Evolutionary conservation across 306 rosid genomes (phyloP), one percentile per base, ranked within the genome.

Genomic region (Purshia tridentata): DNA sequence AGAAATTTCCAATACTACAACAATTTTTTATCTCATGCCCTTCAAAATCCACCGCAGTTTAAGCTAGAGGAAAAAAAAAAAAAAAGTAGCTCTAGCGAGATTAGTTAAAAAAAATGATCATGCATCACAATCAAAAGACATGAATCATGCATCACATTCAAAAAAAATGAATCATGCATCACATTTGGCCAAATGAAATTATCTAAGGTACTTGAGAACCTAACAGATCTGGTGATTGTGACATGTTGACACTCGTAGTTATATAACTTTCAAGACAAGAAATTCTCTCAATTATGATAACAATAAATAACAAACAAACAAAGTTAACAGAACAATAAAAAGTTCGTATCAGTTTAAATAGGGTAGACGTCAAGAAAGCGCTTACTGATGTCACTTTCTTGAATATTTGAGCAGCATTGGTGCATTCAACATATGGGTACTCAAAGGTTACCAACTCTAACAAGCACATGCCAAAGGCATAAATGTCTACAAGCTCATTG

Each of bases 381-480:
- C 86, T 91, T 84, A 95, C 98, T 58, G 97, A 88, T 76, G 93
- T 88, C 84, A 95, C 99, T 92, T 95, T 95, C 93, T 95, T 95
- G 87, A 73, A 95, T 73, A 95, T 95, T 87, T 95, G 99, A 84
- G 99, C 99, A 73, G 99, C 98, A 87, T 90, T 95, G 76, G 86
- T 39, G 82, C 99, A 95, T 87, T 95, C 99, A 41, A 75, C 72
- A 72, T 95, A 95, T 5, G 99, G 99, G 60, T 95, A 95, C 84
- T 95, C 96, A 47, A 95, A 80, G 1, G 98, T 95, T 75, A 91
- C 98, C 90, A 95, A 73, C 86, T 95, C 99, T 41, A 94, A 69
- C 86, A 94, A 80, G 81, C 99, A 94, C 99, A 94, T 91, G 76
- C 99, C 99, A 76, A 94, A 94, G 70, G 99, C 97, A 78, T 94